These are phyloP conservation scores for Cercospora beticola DNA, from an alignment of 2,329 filamentous ascomycete genomes.

Conservation along the genomic window DNA sequence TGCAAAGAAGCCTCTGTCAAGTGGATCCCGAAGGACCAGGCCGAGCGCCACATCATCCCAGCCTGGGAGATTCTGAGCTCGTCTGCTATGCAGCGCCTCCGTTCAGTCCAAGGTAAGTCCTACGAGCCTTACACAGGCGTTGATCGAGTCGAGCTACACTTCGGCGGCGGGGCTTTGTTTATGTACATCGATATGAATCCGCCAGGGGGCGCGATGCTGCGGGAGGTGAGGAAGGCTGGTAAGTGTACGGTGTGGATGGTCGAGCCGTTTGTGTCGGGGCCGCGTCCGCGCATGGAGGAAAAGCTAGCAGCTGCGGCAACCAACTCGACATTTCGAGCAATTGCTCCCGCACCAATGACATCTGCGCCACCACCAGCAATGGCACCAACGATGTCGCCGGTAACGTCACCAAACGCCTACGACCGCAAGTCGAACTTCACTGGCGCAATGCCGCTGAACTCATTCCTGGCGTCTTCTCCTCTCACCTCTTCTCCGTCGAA, in stretches of 20 bases:
- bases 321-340: not conserved
- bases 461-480: not conserved
- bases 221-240: not conserved
- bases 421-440: not conserved
- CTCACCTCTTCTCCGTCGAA: not conserved
- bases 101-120: not conserved
- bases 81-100: not conserved
- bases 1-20: not conserved
- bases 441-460: not conserved
- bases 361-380: not conserved
- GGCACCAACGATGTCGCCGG: not conserved
- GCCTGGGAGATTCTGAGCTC: not conserved
- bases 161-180: not conserved
- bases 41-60: not conserved
- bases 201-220: not conserved
- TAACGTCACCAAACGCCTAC: not conserved
- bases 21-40: not conserved
- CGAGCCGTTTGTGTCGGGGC: not conserved
- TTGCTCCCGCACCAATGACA: not conserved
- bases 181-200: constrained; percentile 7
- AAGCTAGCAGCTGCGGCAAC: not conserved
- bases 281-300: not conserved
- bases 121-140: not conserved
- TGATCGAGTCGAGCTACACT: constrained; percentile 3
- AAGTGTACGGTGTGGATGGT: not conserved